Conservation (phyloP, 2,329 filamentous ascomycete genomes). For the Aspergillus unguis region DNA sequence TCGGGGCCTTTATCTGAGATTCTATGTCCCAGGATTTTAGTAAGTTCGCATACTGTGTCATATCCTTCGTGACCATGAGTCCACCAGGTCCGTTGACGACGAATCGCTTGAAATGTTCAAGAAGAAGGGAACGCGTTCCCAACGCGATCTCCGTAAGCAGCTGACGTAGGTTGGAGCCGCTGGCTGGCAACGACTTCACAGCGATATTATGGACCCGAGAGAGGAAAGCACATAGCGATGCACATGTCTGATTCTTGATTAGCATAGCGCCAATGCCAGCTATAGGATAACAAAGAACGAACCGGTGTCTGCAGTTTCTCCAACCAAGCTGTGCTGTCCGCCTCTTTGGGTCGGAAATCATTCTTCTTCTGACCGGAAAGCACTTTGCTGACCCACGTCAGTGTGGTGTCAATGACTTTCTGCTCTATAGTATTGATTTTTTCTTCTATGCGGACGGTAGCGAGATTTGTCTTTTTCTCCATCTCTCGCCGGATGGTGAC, state of each 20-base stretch:
- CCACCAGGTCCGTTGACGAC: slow-evolving; percentile 89
- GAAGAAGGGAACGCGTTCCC: slow-evolving; percentile 70
- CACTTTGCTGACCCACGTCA: slow-evolving; percentile 72
- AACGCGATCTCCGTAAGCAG: slow-evolving; percentile 82
- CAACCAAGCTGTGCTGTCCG: slow-evolving; percentile 56
- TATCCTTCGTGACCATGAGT: slow-evolving; percentile 93
- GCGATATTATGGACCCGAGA: slow-evolving; percentile 62
- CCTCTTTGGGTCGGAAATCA: slow-evolving; percentile 85
- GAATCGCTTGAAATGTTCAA: slow-evolving; percentile 94
- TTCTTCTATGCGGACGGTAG: slow-evolving; percentile 75
- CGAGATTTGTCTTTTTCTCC: slow-evolving; percentile 73
- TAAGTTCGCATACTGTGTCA: slow-evolving; percentile 85
- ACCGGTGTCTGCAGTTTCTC: slow-evolving; percentile 76
- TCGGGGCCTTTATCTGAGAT: slow-evolving; percentile 52
- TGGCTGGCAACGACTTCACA: slow-evolving; percentile 58
- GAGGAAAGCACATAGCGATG: slow-evolving; percentile 76
- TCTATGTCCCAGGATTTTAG: slow-evolving; percentile 76
- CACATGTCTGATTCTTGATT: slow-evolving; percentile 59
- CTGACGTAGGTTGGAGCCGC: slow-evolving; percentile 73
- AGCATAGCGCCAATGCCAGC: slow-evolving; percentile 1
- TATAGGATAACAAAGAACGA: slow-evolving; percentile 17
- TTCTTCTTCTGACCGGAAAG: slow-evolving; percentile 78
- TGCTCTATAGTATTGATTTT: slow-evolving; percentile 73
- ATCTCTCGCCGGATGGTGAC: slow-evolving; percentile 86
- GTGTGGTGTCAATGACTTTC: slow-evolving; percentile 66